phyloP scores from a whole-genome alignment of 768 basidiomycete species.

The Pleurotus djamor region DNA sequence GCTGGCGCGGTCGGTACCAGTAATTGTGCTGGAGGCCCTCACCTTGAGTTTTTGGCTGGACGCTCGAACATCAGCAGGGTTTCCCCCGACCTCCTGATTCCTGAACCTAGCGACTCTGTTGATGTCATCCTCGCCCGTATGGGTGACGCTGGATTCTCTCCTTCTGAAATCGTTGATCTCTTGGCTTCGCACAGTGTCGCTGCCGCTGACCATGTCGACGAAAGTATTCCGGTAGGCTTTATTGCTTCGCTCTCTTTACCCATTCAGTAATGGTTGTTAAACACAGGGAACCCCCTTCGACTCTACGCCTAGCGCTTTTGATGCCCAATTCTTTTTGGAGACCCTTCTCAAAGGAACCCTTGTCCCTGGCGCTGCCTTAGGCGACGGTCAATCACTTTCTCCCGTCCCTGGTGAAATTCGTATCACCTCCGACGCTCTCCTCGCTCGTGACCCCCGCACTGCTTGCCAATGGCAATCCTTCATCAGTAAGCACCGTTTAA shows the following conservation, averaged over 20 bases:
- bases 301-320: conserved; percentile 24
- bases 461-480: conserved; percentile 39
- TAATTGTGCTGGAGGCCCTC: conserved; percentile 38
- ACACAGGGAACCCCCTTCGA: conserved; percentile 26
- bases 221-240: conserved; percentile 20
- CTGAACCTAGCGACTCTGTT: conserved; percentile 28
- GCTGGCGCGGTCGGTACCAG: conserved; percentile 29
- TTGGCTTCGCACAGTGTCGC: conserved; percentile 28
- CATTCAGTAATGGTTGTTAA: conserved; percentile 5
- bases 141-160: conserved; percentile 27
- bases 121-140: conserved; percentile 23
- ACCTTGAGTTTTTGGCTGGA: conserved; percentile 31
- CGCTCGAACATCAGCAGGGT: conserved; percentile 21
- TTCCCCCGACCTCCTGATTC: conserved; percentile 27
- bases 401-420: conserved; percentile 25
- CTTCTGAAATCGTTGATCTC: conserved; percentile 29
- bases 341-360: conserved; percentile 21
- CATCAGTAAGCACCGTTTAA: conserved; percentile 16
- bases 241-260: too few species aligned
- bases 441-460: conserved; percentile 27
- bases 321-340: conserved; percentile 29
- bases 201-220: conserved; percentile 15
- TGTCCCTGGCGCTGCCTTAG: conserved; percentile 20
- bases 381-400: conserved; percentile 19
- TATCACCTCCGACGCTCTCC: conserved; percentile 22